Base-by-base conservation (phyloP, 305 asterid species). In the Fraxinus xanthoxyloides region DNA sequence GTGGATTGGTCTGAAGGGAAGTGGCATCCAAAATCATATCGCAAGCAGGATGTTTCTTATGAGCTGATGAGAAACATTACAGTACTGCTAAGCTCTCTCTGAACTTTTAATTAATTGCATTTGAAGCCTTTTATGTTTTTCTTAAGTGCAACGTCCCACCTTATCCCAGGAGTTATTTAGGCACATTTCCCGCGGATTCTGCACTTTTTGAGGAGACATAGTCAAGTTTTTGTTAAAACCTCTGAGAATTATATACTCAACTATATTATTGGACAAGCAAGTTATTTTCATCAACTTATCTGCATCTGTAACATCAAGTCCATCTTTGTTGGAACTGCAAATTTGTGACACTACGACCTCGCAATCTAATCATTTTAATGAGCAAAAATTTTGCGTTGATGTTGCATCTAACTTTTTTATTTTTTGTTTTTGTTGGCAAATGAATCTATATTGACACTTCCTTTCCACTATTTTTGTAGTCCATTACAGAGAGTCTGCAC, bases 401-500 rank as follows among this genome's bases (percentile, higher is more conserved):
- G 24, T 69, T 69, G 75, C 21, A 13, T 30, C 21, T 28, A 28
- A 13, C 12, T 13, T 28, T 67, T 13, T 67, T 28, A 67, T 28
- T 26, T 65, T 67, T 67, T 67, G 7, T 31, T 70, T 70, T 70
- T 15, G 15, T 17, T 70, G 46, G 19, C 43, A 17, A 17, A 17
- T 32, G 26, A 67, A 67, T 70, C 40, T 70, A 32, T 70, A 70
- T 31, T 70, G 76, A 17, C 76, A 15, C 46, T 70, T 6, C 28
- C 13, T 17, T 30, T 83, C 59, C 61, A 56, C 48, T 85, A 28
- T 65, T 31, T 61, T 67, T 91, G 89, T 94, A 96, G 99, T 91
- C 97, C 43, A 86, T 96, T 80, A 56, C 87, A 36, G 97, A 96
- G 56, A 93, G 94, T 77, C 89, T 90, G 79, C 99, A 96, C 70